phyloP scores from a whole-genome alignment of 1,284 basidiomycete genomes.

The Marasmius fiardii region DNA sequence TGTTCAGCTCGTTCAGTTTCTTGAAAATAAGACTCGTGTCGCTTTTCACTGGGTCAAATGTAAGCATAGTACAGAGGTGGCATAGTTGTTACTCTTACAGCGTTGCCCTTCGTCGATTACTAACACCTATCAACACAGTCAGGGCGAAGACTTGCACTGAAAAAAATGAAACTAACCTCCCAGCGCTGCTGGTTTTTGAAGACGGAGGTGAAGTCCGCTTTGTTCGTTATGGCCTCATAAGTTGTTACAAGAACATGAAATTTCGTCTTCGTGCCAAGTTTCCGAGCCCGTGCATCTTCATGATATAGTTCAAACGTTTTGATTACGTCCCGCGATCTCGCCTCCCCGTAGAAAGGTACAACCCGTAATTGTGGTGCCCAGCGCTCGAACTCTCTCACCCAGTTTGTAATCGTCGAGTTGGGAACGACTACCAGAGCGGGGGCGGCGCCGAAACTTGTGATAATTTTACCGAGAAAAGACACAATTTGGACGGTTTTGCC shows the following conservation, averaged over 20 bases:
- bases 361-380: constrained; percentile 86
- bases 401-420: constrained; percentile 91
- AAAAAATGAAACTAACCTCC: constrained; percentile 51
- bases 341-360: constrained; percentile 81
- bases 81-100: constrained; percentile 45
- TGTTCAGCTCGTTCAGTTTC: constrained; percentile 77
- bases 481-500: constrained; percentile 94
- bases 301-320: constrained; percentile 83
- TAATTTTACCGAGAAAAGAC: constrained; percentile 81
- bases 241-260: constrained; percentile 88
- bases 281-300: constrained; percentile 22
- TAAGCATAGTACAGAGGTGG: constrained; percentile 3
- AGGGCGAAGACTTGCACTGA: not conserved
- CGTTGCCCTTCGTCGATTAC: constrained; percentile 94
- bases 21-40: constrained; percentile 81
- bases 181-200: constrained; percentile 85
- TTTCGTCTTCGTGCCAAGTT: constrained; percentile 51
- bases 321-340: constrained; percentile 77
- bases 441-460: constrained; percentile 54
- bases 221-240: constrained; percentile 74
- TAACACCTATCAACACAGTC: constrained; percentile 43
- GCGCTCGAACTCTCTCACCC: constrained; percentile 84
- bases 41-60: constrained; percentile 62
- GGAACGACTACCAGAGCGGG: constrained; percentile 92
- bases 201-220: constrained; percentile 65